A percentile compares a stretch with the other conserved stretches of the same genome.
Evolutionary conservation across 2,329 filamentous ascomycete species (phyloP).

Genomic region (Aspergillus sp.): DNA sequence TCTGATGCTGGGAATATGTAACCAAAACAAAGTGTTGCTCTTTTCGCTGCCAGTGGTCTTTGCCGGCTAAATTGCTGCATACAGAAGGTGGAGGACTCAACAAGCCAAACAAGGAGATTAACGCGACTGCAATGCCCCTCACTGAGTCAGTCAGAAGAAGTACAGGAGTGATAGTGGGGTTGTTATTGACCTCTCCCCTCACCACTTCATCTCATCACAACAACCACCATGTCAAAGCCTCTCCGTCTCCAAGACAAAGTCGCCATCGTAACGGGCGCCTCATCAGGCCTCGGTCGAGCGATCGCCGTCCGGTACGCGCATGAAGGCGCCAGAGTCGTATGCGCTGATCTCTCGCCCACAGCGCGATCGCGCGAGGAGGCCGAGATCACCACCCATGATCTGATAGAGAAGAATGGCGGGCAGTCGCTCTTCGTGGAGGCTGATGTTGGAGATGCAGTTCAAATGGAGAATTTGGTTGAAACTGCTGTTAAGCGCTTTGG

Average conservation of each 20-base stretch:
- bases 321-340: constrained; percentile 46
- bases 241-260: constrained; percentile 34
- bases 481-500: constrained; percentile 38
- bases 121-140: no score
- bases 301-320: constrained; percentile 45
- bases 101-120: no score
- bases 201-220: not conserved
- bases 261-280: constrained; percentile 48
- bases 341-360: constrained; percentile 38
- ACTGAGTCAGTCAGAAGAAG: no score
- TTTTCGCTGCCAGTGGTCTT: not conserved
- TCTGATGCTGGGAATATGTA: no score
- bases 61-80: not conserved
- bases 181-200: not conserved
- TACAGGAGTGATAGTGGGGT: no score
- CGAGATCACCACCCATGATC: constrained; percentile 36
- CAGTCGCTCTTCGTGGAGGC: constrained; percentile 45
- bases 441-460: constrained; percentile 41
- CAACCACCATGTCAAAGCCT: not conserved
- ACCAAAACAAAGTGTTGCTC: no score
- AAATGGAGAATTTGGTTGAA: constrained; percentile 40
- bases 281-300: constrained; percentile 48
- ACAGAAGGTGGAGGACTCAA: not conserved
- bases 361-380: constrained; percentile 25
- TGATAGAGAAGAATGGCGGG: constrained; percentile 37